Evolutionary conservation across 208 protist species (phyloP).

Genomic region (Wallacemonas collosoma): DNA sequence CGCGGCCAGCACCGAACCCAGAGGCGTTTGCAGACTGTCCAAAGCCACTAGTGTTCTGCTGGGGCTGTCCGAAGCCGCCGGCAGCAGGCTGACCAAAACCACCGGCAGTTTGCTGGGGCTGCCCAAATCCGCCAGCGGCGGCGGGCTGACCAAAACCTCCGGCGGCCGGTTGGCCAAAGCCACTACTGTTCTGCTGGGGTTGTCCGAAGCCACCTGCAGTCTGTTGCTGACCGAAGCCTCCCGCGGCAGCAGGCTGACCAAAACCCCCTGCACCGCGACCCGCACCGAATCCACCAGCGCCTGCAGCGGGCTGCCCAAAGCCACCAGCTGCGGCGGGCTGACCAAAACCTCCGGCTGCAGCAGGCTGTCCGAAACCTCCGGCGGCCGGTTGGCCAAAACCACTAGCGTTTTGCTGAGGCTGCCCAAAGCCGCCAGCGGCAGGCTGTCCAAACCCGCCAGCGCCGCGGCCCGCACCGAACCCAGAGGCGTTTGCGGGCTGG

Average conservation of each 20-base stretch:
- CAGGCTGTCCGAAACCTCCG: constrained; percentile 16
- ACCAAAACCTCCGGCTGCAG: constrained; percentile 14
- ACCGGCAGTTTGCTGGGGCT: constrained; percentile 13
- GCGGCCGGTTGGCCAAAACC: constrained; percentile 15
- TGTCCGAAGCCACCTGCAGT: constrained; percentile 35
- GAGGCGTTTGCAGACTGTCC: constrained; percentile 28
- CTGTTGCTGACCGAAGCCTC: too few relatives aligned
- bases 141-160: constrained; percentile 27
- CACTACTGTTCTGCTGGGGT: constrained; percentile 18
- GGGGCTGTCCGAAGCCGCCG: constrained; percentile 40
- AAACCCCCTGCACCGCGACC: constrained; percentile 24
- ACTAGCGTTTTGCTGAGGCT: background rate
- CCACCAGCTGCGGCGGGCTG: constrained; percentile 9
- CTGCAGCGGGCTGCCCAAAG: constrained; percentile 26
- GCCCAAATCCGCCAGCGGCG: constrained; percentile 29
- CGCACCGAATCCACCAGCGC: constrained; percentile 20
- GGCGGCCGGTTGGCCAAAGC: constrained; percentile 23
- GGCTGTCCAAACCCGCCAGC: constrained; percentile 20
- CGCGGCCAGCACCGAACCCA: constrained; percentile 48
- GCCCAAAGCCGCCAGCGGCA: background rate
- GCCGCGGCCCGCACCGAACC: background rate
- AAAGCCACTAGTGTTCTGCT: constrained; percentile 20
- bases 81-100: constrained; percentile 47
- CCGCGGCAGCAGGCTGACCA: constrained; percentile 14
- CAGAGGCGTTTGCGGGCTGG: background rate